Conservation (phyloP, 179 eudicot species). For the Actinidia arguta region DNA sequence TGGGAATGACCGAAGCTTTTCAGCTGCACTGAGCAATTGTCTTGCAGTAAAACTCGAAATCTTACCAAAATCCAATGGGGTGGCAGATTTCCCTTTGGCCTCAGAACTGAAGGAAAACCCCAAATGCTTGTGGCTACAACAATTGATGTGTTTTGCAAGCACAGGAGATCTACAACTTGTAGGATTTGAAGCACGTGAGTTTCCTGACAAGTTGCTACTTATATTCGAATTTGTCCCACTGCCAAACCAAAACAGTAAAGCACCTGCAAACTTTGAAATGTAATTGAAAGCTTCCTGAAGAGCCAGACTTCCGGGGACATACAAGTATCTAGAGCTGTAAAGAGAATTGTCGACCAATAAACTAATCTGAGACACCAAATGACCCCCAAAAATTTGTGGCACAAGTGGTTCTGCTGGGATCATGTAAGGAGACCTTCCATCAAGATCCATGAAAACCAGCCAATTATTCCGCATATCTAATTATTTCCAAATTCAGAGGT, state of each 20-base stretch:
- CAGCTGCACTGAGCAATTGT: slow-evolving; percentile 44
- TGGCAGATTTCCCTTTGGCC: slow-evolving; percentile 33
- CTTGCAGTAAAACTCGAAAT: slow-evolving; percentile 46
- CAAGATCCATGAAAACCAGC: slow-evolving; percentile 46
- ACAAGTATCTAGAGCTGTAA: slow-evolving; percentile 42
- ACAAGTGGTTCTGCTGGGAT: slow-evolving; percentile 42
- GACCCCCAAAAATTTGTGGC: slow-evolving; percentile 39
- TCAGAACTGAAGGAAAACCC: slow-evolving; percentile 36
- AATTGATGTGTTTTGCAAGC: slow-evolving; percentile 34
- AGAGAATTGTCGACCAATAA: slow-evolving; percentile 54
- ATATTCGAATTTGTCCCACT: slow-evolving; percentile 45
- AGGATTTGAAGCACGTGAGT: slow-evolving; percentile 26
- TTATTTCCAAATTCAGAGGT: neutral
- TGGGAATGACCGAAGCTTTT: slow-evolving; percentile 50
- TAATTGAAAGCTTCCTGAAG: slow-evolving; percentile 55
- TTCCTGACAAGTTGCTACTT: slow-evolving; percentile 26
- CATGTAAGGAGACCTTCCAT: slow-evolving; percentile 45
- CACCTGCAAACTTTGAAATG: slow-evolving; percentile 68
- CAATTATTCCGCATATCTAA: slow-evolving; percentile 45
- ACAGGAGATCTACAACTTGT: slow-evolving; percentile 26
- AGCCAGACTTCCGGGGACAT: slow-evolving; percentile 49
- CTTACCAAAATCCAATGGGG: slow-evolving; percentile 39
- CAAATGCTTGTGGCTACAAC: slow-evolving; percentile 26
- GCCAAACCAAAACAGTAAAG: slow-evolving; percentile 52
- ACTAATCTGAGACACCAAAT: slow-evolving; percentile 39